Evolutionary conservation across 1,284 basidiomycete species (phyloP).

Genomic region (Termitomyces sp.): DNA sequence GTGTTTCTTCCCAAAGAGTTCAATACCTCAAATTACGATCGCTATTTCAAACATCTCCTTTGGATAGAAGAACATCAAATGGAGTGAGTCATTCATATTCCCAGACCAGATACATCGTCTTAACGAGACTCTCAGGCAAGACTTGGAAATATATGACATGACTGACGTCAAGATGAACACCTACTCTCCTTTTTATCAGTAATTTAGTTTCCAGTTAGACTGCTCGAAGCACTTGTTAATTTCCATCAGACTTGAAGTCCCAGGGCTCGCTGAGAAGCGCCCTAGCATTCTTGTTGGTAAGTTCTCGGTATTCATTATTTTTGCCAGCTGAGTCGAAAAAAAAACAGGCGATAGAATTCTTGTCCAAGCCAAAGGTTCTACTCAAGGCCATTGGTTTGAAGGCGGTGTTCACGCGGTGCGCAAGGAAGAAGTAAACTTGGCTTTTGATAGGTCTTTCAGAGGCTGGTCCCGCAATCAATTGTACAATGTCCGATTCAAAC

Average conservation of each 20-base stretch:
- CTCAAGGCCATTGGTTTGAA: conserved; percentile 44
- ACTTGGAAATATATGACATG: conserved; percentile 57
- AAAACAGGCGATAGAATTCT: conserved; percentile 47
- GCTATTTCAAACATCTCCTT: conserved; percentile 45
- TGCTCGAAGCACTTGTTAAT: background rate
- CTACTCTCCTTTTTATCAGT: conserved; percentile 40
- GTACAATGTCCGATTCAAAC: conserved; percentile 49
- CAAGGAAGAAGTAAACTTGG: conserved; percentile 45
- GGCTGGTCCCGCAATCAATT: conserved; percentile 23
- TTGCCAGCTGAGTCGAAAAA: background rate
- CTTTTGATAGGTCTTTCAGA: conserved; percentile 45
- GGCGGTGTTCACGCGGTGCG: conserved; percentile 53
- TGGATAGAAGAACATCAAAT: conserved; percentile 57
- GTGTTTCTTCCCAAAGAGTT: conserved; percentile 37
- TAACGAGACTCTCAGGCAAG: conserved; percentile 31
- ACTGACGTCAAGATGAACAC: conserved; percentile 30
- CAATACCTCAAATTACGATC: conserved; percentile 35
- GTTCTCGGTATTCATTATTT: conserved; percentile 13
- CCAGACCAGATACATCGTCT: background rate
- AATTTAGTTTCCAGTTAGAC: conserved; percentile 17
- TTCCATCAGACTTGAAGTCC: conserved; percentile 43
- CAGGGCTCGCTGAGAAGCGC: conserved; percentile 60
- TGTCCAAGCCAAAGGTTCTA: conserved; percentile 35
- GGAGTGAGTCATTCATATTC: conserved; percentile 37
- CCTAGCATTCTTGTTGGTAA: conserved; percentile 58